These are phyloP conservation scores for Skeletonema menzelii DNA, from an alignment of 108 stramenopile genomes.

Conservation along the genomic window DNA sequence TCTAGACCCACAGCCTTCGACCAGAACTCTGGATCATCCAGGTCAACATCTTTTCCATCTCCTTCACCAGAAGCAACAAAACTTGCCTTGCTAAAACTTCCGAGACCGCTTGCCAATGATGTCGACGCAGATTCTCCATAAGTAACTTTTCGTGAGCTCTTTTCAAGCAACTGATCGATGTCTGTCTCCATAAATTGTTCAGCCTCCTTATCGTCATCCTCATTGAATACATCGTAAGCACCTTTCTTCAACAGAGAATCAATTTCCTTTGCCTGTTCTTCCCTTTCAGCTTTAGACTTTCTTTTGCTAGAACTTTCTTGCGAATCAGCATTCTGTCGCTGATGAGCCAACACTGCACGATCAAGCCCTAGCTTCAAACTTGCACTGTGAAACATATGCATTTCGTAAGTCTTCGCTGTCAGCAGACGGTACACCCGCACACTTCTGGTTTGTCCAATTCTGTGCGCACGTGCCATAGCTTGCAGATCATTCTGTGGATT, in stretches of 20 bases:
- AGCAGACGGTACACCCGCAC: constrained; percentile 85
- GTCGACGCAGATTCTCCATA: constrained; percentile 66
- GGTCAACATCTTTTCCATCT: constrained; percentile 81
- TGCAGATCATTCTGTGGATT: constrained; percentile 94
- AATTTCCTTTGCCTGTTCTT: constrained; percentile 83
- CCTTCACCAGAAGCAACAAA: constrained; percentile 87
- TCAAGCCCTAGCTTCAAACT: constrained; percentile 96
- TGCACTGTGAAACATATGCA: constrained; percentile 97
- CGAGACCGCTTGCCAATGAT: constrained; percentile 68
- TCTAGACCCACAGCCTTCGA: constrained; percentile 75
- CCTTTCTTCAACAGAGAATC: constrained; percentile 82
- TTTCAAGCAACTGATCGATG: constrained; percentile 86
- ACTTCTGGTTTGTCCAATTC: constrained; percentile 92
- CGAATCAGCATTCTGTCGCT: constrained; percentile 61
- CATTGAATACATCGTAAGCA: constrained; percentile 84
- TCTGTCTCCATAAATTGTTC: constrained; percentile 89
- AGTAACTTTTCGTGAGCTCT: constrained; percentile 74
- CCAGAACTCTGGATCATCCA: constrained; percentile 97
- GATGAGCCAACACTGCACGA: constrained; percentile 92
- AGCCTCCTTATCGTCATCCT: constrained; percentile 83
- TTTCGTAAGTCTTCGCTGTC: constrained; percentile 96
- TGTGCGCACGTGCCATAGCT: constrained; percentile 96
- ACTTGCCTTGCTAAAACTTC: constrained; percentile 89
- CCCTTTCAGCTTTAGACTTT: constrained; percentile 64
- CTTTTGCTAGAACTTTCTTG: constrained; percentile 46